Evolutionary conservation across 495 filamentous ascomycete species (phyloP), one percentile per base, ranked within the genome.

Genomic region (Penicillium chermesinum): DNA sequence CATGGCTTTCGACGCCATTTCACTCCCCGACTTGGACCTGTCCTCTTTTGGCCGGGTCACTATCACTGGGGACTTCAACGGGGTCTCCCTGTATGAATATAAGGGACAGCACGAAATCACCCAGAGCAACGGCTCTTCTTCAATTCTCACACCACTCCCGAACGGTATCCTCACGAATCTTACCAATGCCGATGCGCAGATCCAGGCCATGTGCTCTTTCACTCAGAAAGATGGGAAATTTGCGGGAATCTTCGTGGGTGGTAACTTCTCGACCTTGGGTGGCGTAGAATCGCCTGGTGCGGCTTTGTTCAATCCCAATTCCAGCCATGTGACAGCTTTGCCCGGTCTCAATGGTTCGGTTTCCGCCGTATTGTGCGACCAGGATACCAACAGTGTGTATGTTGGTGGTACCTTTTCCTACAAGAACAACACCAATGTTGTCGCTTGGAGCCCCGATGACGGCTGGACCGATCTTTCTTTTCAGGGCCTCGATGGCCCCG

Each of bases 211-310:
- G 86, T 97, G 94, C 69, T 70, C 85, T 15, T 91, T 91, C 60
- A 73, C 81, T 14, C 68, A 79, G 63, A 75, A 76, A 34, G 74
- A 87, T 64, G 87, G 87, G 40, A 78, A 69, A 3, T 70, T 84
- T 30, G 74, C 79, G 14, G 88, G 88, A 10, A 80, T 96, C 20
- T 81, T 96, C 17, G 78, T 96, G 3, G 93, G 85, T 18, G 93
- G 93, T 12, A 97, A 96, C 70, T 99, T 99, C 64, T 96, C 91
- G n/a, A 95, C 87, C 58, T 66, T 98, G 32, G 87, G 83, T 27
- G 82, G 81, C 38, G 72, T 83, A 36, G 71, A 88, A 63, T 84
- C 90, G 10, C 79, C 81, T 38, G 90, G 87, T 21, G 80, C 91
- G 27, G 93, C 93, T 15, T 59, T 91, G 45, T 90, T 88, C 62